A percentile compares a stretch with the other conserved stretches of the same genome.
Conservation (phyloP, 2,329 filamentous ascomycete species). For the Aspergillus viridinutans region DNA sequence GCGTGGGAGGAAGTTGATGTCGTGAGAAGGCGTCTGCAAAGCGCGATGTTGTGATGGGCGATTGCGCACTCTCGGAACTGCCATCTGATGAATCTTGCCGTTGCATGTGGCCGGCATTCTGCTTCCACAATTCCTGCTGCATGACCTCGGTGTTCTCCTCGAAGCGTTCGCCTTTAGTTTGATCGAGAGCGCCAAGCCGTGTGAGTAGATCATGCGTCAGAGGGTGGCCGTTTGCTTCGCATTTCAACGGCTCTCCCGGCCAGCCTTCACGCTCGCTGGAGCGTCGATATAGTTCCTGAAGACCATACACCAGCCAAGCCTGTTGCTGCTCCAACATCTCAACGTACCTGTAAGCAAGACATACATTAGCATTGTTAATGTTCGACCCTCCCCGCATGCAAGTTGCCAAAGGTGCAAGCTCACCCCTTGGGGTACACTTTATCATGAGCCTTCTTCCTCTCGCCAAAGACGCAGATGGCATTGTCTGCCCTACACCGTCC, state of each 20-base stretch:
- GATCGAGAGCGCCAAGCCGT: slow-evolving; percentile 54
- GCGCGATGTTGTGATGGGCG: slow-evolving; percentile 29
- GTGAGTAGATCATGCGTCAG: slow-evolving; percentile 62
- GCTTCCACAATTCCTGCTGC: slow-evolving; percentile 52
- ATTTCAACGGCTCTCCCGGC: slow-evolving; percentile 52
- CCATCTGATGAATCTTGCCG: slow-evolving; percentile 54
- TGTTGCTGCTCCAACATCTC: slow-evolving; percentile 67
- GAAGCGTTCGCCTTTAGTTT: slow-evolving; percentile 51
- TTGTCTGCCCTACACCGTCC: slow-evolving; percentile 61
- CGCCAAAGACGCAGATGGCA: slow-evolving; percentile 61
- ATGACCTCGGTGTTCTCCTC: slow-evolving; percentile 56
- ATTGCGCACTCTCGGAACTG: slow-evolving; percentile 54
- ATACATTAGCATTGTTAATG: neutral
- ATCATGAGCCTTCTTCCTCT: slow-evolving; percentile 63
- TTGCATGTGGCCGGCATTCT: slow-evolving; percentile 50
- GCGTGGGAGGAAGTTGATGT: slow-evolving; percentile 36
- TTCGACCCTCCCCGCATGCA: neutral
- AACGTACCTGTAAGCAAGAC: slow-evolving; percentile 47
- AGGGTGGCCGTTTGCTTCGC: slow-evolving; percentile 51
- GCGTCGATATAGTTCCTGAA: slow-evolving; percentile 58
- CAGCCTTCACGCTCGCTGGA: slow-evolving; percentile 51
- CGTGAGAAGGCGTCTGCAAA: slow-evolving; percentile 29
- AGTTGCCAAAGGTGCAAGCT: slow-evolving; percentile 21
- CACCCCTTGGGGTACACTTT: slow-evolving; percentile 67
- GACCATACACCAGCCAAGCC: slow-evolving; percentile 56